These are phyloP conservation scores for Talaromyces borbonicus DNA, from an alignment of 495 filamentous ascomycete species.

Conservation along the genomic window DNA sequence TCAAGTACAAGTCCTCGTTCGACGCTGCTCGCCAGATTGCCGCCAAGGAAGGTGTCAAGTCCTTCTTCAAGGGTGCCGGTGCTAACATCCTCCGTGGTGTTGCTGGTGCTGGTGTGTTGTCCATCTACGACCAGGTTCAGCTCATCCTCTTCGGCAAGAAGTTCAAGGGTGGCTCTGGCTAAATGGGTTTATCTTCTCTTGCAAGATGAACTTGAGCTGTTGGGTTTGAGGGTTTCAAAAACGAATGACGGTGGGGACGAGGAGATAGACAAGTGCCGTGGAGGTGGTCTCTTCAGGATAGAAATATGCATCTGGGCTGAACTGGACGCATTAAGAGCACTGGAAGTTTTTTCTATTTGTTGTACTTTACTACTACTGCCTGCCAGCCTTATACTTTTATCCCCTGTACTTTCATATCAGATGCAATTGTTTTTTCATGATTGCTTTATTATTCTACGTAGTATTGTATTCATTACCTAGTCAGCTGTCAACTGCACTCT, in stretches of 20 bases:
- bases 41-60: slow-evolving; percentile 90
- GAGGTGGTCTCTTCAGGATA: slow-evolving; percentile 28
- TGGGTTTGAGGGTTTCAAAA: too few relatives aligned
- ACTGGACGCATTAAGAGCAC: slow-evolving; percentile 40
- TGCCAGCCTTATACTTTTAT: slow-evolving; percentile 39
- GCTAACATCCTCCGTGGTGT: slow-evolving; percentile 99
- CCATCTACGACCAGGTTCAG: slow-evolving; percentile 99
- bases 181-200: slow-evolving; percentile 25
- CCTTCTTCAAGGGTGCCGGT: slow-evolving; percentile 99
- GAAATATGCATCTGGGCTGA: slow-evolving; percentile 36
- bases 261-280: slow-evolving; percentile 2
- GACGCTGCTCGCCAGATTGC: slow-evolving; percentile 94
- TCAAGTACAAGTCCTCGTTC: slow-evolving; percentile 95
- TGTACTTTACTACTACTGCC: slow-evolving; percentile 49
- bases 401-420: slow-evolving; percentile 12
- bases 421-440: slow-evolving; percentile 7
- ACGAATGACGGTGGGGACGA: slow-evolving; percentile 7
- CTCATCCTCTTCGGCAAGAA: slow-evolving; percentile 98
- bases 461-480: neutral
- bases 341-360: slow-evolving; percentile 34
- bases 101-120: slow-evolving; percentile 99
- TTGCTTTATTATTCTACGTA: neutral
- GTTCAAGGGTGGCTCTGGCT: slow-evolving; percentile 90
- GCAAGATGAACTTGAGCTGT: neutral
- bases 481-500: neutral